Evolutionary conservation across 2,329 filamentous ascomycete genomes (phyloP), one percentile per base, ranked within the genome.

Genomic region (Ceratocystis cacaofunesta): DNA sequence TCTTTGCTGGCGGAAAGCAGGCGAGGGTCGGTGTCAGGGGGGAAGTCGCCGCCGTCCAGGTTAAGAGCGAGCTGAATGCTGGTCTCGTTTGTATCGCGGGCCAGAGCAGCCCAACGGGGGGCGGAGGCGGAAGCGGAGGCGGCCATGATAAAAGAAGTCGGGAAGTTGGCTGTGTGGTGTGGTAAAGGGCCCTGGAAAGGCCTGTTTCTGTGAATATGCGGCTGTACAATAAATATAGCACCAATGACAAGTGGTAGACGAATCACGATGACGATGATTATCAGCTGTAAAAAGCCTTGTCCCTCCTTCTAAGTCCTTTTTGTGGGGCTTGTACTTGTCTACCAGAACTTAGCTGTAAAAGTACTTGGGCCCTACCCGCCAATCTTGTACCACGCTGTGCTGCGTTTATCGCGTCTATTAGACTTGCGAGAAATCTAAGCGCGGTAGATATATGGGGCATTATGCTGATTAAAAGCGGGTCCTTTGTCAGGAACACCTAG

Each of bases 31-130:
- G 83, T 83, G 48, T 87, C 81, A 15, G 83, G 79, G 30, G 87
- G 85, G 74, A 90, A 88, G 52, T 80, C 80, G 72, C 92, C 94
- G 74, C 94, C 94, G 76, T 99, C 94, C 68, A 99, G 83, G 77
- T 94, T 96, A 71, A 99, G 82, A 48, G 90, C 89, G 69, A 97
- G 82, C 74, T 94, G 86, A 76, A 99, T 95, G 75, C 95, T 96
- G 74, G 94, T 99, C 80, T 99, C 94, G 79, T 97, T 97, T 72
- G 94, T 99, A 76, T 92, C 87, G 74, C 94, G 90, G 69, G 88
- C 85, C 71, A 97, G 79, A 65, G 86, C 84, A 62, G 90, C 86
- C 75, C 87, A 90, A 73, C 92, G 88, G 55, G 76, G 73, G 64
- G 71, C 66, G 41, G 65, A 25, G 8, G 41, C 30, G 43, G 63